phyloP scores from a whole-genome alignment of 805 yeast species.

The Metschnikowia bowlesiae region DNA sequence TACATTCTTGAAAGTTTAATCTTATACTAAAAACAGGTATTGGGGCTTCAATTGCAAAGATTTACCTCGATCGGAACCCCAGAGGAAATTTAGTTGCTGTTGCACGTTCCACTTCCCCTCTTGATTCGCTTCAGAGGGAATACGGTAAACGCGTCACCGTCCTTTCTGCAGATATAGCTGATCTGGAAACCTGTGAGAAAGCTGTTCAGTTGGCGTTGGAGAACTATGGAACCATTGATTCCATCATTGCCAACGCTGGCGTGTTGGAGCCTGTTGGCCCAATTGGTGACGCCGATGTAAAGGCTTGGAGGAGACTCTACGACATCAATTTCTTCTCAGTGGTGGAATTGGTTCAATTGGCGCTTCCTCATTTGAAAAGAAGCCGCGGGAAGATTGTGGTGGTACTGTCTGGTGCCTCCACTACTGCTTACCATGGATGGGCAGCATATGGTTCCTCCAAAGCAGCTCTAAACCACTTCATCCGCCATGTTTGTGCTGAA shows the following conservation, averaged over 20 bases:
- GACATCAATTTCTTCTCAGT: conserved; percentile 78
- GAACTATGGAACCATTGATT: conserved; percentile 55
- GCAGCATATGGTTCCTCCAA: conserved; percentile 88
- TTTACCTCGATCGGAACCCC: conserved; percentile 37
- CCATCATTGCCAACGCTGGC: conserved; percentile 77
- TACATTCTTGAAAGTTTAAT: conserved; percentile 24
- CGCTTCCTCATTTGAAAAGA: conserved; percentile 55
- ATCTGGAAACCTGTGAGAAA: conserved; percentile 28
- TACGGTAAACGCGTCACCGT: conserved; percentile 48
- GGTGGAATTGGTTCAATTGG: conserved; percentile 50
- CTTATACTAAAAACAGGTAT: conserved; percentile 58
- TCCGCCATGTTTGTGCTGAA: conserved; percentile 62
- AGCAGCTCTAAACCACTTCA: conserved; percentile 83
- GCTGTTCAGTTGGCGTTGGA: conserved; percentile 44
- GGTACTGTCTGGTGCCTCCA: conserved; percentile 88
- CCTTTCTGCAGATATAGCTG: conserved; percentile 59
- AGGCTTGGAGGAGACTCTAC: conserved; percentile 58
- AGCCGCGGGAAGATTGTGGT: conserved; percentile 63
- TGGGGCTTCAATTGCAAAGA: conserved; percentile 69
- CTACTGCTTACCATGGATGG: conserved; percentile 66
- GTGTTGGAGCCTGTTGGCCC: conserved; percentile 70
- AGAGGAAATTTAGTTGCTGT: conserved; percentile 55
- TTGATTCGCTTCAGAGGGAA: conserved; percentile 39
- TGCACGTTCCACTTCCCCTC: conserved; percentile 57
- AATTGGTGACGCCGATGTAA: conserved; percentile 48